phyloP scores from a whole-genome alignment of 306 rosid species.

The Quercus variabilis region DNA sequence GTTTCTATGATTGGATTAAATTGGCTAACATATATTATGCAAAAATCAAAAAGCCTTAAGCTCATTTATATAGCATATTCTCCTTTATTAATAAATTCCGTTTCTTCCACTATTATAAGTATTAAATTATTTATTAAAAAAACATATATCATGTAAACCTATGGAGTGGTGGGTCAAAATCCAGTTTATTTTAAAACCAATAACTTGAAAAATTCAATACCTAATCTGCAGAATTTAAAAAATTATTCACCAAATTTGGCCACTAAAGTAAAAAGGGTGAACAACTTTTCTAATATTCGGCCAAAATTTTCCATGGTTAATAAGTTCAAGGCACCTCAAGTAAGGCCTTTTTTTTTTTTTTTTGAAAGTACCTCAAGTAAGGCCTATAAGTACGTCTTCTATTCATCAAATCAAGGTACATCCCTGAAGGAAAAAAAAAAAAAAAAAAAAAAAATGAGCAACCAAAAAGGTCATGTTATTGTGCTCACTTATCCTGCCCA shows the following conservation, averaged over 20 bases:
- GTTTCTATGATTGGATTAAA: too few species aligned
- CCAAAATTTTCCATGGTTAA: not conserved
- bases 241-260: not conserved
- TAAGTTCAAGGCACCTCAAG: not conserved
- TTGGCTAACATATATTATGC: too few species aligned
- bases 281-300: not conserved
- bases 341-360: not conserved
- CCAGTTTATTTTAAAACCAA: not conserved
- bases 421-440: not conserved
- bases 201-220: not conserved
- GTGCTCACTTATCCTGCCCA: conserved; percentile 26
- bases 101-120: too few species aligned
- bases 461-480: conserved; percentile 5
- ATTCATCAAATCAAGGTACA: too few species aligned
- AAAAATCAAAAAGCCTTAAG: too few species aligned
- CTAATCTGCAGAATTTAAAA: not conserved
- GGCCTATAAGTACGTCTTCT: not conserved
- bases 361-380: not conserved
- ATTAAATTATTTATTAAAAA: not conserved
- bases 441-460: conserved; percentile 15
- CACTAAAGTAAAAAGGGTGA: not conserved
- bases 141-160: not conserved
- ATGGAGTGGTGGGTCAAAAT: too few species aligned
- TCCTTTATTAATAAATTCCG: too few species aligned
- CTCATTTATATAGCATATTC: too few species aligned